Evolutionary conservation across 202 grass and related monocot species (phyloP).

Genomic region (Alloteropsis angusta): DNA sequence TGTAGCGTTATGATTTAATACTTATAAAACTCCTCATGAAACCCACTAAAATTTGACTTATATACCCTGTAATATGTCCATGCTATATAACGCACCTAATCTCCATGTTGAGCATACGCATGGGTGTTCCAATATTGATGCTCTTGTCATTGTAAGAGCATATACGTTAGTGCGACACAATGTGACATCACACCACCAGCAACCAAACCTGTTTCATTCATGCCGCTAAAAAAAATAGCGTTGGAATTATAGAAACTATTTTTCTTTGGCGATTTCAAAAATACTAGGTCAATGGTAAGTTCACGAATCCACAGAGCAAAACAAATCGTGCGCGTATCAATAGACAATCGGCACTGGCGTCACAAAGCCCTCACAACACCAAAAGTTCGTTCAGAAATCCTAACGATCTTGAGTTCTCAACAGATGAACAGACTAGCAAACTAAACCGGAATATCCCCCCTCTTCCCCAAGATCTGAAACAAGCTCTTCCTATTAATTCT

Average conservation of each 20-base stretch:
- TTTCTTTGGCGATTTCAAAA: too few species aligned
- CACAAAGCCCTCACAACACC: constrained; percentile 27
- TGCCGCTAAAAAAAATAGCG: neutral
- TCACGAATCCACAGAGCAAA: constrained; percentile 1
- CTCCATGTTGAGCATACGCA: neutral
- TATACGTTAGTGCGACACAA: neutral
- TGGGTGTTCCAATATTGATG: neutral
- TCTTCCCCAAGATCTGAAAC: neutral
- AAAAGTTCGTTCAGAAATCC: constrained; percentile 1
- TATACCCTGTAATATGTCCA: too few species aligned
- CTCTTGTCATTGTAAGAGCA: neutral
- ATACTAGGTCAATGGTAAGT: neutral
- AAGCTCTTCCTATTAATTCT: neutral
- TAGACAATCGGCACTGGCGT: neutral
- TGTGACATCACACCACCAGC: neutral
- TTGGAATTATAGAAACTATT: neutral
- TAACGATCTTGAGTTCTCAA: neutral
- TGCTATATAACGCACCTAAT: too few species aligned
- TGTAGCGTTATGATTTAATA: too few species aligned
- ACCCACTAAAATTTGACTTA: too few species aligned
- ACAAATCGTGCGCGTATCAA: neutral
- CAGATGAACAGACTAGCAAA: constrained; percentile 20
- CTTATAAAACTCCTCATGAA: too few species aligned
- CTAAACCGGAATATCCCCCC: neutral
- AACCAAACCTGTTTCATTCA: neutral